Evolutionary conservation across 805 yeast genomes (phyloP).

Genomic region (Cyberlindnera americana): DNA sequence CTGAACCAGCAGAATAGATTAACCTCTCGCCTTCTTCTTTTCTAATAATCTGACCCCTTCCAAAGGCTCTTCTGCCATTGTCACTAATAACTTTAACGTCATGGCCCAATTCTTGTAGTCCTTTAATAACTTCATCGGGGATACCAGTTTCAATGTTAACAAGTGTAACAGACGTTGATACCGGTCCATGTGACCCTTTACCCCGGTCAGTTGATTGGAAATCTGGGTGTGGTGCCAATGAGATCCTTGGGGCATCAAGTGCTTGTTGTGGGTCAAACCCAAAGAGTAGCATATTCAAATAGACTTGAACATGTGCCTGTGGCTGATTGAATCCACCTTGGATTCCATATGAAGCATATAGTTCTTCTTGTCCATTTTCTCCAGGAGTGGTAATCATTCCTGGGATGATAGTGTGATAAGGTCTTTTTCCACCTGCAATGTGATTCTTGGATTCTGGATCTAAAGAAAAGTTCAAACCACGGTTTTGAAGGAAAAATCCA

Average conservation of each 20-base stretch:
- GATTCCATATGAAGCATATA: constrained; percentile 74
- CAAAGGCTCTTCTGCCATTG: constrained; percentile 43
- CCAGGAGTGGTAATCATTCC: constrained; percentile 61
- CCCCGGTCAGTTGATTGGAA: constrained; percentile 45
- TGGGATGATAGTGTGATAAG: constrained; percentile 83
- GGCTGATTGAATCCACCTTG: constrained; percentile 91
- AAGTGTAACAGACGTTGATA: constrained; percentile 52
- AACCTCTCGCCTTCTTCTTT: constrained; percentile 40
- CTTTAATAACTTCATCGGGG: constrained; percentile 39
- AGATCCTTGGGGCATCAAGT: constrained; percentile 70
- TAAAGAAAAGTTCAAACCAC: constrained; percentile 74
- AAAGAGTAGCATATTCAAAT: constrained; percentile 58
- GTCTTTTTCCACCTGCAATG: constrained; percentile 65
- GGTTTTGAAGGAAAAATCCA: constrained; percentile 71
- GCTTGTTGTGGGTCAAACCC: constrained; percentile 70
- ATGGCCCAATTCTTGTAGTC: constrained; percentile 55
- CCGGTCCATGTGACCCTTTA: constrained; percentile 62
- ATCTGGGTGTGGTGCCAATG: constrained; percentile 52
- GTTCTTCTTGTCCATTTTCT: constrained; percentile 34
- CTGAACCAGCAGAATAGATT: constrained; percentile 69
- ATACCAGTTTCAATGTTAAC: constrained; percentile 68
- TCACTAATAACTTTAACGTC: constrained; percentile 42
- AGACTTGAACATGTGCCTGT: constrained; percentile 79
- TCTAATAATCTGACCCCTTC: constrained; percentile 72
- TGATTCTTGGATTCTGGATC: constrained; percentile 54